These are phyloP conservation scores for Anisodus acutangulus DNA, from an alignment of 257 asterid species.

Conservation along the genomic window DNA sequence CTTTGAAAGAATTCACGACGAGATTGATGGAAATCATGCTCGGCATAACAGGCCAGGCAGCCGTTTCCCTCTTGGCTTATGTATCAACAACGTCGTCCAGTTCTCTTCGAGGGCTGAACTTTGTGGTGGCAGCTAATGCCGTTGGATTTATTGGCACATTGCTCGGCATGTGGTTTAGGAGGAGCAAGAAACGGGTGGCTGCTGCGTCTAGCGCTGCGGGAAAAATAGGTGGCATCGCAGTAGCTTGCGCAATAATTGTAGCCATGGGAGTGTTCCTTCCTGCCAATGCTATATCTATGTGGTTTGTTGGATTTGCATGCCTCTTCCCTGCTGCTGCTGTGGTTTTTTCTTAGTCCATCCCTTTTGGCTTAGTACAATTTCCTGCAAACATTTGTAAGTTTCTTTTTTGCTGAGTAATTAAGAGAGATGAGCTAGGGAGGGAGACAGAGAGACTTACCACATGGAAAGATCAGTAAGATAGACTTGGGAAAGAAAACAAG, in stretches of 20 bases:
- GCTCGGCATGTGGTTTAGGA: neutral
- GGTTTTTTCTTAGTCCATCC: neutral
- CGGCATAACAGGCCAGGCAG: neutral
- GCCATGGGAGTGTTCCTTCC: slow-evolving; percentile 25
- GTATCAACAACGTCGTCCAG: neutral
- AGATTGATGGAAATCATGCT: slow-evolving; percentile 16
- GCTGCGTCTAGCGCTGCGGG: neutral
- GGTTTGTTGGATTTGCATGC: neutral
- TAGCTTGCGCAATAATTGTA: neutral
- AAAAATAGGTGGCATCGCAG: neutral
- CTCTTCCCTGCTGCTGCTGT: neutral
- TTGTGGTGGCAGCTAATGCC: neutral
- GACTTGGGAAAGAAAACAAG: neutral
- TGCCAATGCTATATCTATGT: neutral
- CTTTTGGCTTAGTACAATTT: too few relatives aligned
- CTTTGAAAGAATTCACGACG: neutral
- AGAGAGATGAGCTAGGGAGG: too few relatives aligned
- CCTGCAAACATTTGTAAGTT: too few relatives aligned
- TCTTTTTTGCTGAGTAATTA: too few relatives aligned
- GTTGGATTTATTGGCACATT: slow-evolving; percentile 4
- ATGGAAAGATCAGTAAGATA: neutral
- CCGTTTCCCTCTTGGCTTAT: neutral
- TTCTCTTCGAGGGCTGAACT: neutral
- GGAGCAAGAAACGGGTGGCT: neutral
- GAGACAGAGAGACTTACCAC: neutral